Percentiles rank a stretch among this genome's conserved stretches.
Evolutionary conservation across 805 yeast species (phyloP).

Genomic region (Metschnikowia peoriensis): DNA sequence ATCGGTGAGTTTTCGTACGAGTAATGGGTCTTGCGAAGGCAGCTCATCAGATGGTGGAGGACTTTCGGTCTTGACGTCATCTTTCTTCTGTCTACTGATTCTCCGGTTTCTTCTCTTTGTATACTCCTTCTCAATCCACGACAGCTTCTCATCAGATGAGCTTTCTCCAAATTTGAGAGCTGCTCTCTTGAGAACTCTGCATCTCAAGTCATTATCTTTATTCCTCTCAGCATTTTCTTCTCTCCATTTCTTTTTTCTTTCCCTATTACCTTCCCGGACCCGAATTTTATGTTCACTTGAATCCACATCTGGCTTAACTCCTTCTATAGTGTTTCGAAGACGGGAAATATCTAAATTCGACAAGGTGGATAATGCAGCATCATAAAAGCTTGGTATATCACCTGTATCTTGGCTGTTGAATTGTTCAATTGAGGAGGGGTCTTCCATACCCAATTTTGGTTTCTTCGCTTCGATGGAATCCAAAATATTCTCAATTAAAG

Average conservation of each 20-base stretch:
- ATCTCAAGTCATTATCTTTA: conserved; percentile 82
- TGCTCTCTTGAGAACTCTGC: conserved; percentile 76
- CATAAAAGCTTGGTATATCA: conserved; percentile 10
- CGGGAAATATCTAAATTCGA: conserved; percentile 23
- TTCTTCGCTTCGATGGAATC: conserved; percentile 2
- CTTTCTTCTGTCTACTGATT: conserved; percentile 43
- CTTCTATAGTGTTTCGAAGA: conserved; percentile 17
- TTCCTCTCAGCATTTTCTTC: conserved; percentile 76
- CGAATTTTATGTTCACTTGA: conserved; percentile 50
- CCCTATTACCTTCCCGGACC: conserved; percentile 65
- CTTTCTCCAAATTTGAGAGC: conserved; percentile 59
- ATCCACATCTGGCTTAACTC: conserved; percentile 28
- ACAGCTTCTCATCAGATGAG: conserved; percentile 49
- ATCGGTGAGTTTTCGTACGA: conserved; percentile 29
- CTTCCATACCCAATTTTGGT: background rate
- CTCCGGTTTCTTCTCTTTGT: conserved; percentile 62
- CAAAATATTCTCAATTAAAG: conserved; percentile 26
- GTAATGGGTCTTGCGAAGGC: conserved; percentile 24
- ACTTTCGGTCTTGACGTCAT: conserved; percentile 16
- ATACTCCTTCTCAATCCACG: conserved; percentile 79
- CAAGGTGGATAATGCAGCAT: conserved; percentile 25
- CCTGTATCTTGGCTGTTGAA: background rate
- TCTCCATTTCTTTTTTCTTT: conserved; percentile 80
- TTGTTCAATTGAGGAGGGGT: background rate
- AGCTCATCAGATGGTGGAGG: conserved; percentile 5